phyloP scores from a whole-genome alignment of 805 yeast species.

The Suhomyces vadensis region DNA sequence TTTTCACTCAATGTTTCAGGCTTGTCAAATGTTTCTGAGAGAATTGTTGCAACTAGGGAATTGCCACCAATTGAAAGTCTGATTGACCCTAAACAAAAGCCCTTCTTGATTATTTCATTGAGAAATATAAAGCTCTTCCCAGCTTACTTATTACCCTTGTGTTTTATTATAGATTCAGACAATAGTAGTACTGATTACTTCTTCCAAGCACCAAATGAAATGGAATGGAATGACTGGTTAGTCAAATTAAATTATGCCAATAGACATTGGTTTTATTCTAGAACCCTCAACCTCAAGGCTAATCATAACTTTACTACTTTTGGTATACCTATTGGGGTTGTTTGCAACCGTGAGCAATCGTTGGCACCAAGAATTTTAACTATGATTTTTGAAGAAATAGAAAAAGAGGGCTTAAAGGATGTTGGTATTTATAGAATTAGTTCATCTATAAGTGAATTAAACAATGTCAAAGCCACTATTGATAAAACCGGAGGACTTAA shows the following conservation, averaged over 20 bases:
- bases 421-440: constrained; percentile 83
- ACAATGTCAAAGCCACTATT: constrained; percentile 43
- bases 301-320: constrained; percentile 50
- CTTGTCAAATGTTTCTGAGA: constrained; percentile 37
- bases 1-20: constrained; percentile 54
- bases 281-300: constrained; percentile 28
- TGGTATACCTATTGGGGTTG: constrained; percentile 79
- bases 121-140: constrained; percentile 50
- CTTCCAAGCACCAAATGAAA: constrained; percentile 64
- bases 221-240: constrained; percentile 77
- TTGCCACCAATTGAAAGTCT: constrained; percentile 54
- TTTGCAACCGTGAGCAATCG: constrained; percentile 71
- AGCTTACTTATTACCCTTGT: constrained; percentile 48
- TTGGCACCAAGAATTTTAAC: constrained; percentile 66
- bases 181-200: constrained; percentile 52
- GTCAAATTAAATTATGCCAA: constrained; percentile 47
- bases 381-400: constrained; percentile 71
- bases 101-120: constrained; percentile 48
- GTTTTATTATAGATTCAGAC: constrained; percentile 51
- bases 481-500: constrained; percentile 49
- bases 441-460: constrained; percentile 51
- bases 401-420: constrained; percentile 83
- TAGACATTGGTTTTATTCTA: constrained; percentile 57
- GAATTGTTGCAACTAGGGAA: constrained; percentile 50
- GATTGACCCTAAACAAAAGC: constrained; percentile 50